Evolutionary conservation across 352 stramenopile species (phyloP).

Genomic region (Pseudoperonospora humuli): DNA sequence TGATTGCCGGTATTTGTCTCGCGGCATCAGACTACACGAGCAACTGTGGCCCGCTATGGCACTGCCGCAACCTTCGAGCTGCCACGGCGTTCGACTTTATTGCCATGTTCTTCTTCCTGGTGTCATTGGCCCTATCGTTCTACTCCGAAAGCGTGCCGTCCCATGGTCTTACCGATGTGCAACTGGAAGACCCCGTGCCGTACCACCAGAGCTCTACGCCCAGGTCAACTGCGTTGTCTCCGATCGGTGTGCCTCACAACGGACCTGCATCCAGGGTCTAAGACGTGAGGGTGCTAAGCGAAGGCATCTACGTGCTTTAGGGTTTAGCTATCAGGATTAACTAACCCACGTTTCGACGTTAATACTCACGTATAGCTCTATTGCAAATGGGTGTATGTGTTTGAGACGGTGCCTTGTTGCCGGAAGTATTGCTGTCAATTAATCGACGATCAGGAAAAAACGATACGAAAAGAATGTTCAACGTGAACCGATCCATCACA

Average conservation of each 20-base stretch:
- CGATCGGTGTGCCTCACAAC: slow-evolving; percentile 16
- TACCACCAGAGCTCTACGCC: slow-evolving; percentile 28
- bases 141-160: neutral
- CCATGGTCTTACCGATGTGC: slow-evolving; percentile 11
- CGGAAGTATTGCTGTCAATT: no score
- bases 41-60: slow-evolving; percentile 27
- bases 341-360: no score
- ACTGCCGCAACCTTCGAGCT: slow-evolving; percentile 44
- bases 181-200: slow-evolving; percentile 25
- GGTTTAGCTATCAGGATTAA: no score
- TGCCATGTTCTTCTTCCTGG: slow-evolving; percentile 39
- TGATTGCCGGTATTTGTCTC: slow-evolving; percentile 47
- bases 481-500: no score
- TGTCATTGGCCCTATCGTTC: slow-evolving; percentile 31
- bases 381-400: no score
- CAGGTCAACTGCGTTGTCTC: slow-evolving; percentile 20
- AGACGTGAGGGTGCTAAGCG: no score
- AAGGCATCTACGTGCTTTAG: no score
- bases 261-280: slow-evolving; percentile 24
- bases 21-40: slow-evolving; percentile 37
- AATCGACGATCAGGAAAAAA: no score
- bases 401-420: no score
- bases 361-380: no score
- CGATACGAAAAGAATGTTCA: no score
- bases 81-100: slow-evolving; percentile 52